These are phyloP conservation scores for Porphyrellus cyaneotinctus DNA, from an alignment of 768 basidiomycete species.

Conservation along the genomic window DNA sequence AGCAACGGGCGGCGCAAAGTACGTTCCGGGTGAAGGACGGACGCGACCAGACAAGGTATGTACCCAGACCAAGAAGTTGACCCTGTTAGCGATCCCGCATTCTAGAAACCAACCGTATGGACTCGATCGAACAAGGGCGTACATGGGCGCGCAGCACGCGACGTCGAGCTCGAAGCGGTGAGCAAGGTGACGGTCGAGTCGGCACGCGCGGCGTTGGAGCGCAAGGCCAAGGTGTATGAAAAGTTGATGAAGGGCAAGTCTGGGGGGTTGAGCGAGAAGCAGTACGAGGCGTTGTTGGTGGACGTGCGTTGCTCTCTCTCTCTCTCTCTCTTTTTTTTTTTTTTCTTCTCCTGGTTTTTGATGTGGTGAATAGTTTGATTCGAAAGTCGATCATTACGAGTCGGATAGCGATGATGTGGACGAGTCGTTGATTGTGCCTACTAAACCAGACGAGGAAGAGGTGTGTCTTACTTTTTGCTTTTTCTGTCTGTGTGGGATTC, in stretches of 20 bases:
- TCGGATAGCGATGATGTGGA: conserved; percentile 75
- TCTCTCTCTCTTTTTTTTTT: no score
- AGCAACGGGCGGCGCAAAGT: conserved; percentile 46
- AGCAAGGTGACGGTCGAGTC: conserved; percentile 69
- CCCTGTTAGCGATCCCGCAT: no score
- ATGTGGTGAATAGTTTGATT: conserved; percentile 54
- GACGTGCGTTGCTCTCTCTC: conserved; percentile 51
- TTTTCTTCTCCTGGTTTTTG: not conserved
- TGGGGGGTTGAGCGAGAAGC: conserved; percentile 70
- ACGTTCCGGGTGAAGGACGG: conserved; percentile 53
- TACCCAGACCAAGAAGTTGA: not conserved
- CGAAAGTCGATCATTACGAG: conserved; percentile 52
- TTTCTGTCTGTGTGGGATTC: not conserved
- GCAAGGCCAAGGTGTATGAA: conserved; percentile 79
- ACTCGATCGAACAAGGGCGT: conserved; percentile 73
- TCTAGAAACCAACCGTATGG: conserved; percentile 77
- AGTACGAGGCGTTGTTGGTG: conserved; percentile 68
- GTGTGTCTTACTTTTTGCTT: conserved; percentile 24
- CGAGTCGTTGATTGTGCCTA: conserved; percentile 67
- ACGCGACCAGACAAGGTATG: conserved; percentile 69
- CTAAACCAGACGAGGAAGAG: conserved; percentile 35
- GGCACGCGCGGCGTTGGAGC: conserved; percentile 64
- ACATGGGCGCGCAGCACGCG: conserved; percentile 54
- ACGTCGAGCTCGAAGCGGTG: conserved; percentile 66
- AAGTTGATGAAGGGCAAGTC: conserved; percentile 73